These are phyloP conservation scores for Akebia trifoliata DNA, from an alignment of 164 flowering plant genomes.

Conservation along the genomic window DNA sequence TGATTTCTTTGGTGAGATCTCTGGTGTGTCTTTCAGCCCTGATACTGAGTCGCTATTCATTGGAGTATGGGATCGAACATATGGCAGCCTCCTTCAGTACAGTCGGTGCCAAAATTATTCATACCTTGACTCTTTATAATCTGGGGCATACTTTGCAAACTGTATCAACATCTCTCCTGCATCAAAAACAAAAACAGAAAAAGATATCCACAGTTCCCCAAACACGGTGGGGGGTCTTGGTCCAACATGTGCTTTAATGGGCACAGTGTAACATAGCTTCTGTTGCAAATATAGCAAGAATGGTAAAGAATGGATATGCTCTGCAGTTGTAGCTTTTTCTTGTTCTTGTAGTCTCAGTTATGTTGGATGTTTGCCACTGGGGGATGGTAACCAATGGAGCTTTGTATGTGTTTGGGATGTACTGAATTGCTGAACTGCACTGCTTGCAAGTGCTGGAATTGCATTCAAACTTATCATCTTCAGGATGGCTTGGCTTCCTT, in stretches of 20 bases:
- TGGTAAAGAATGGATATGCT: neutral
- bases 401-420: neutral
- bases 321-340: neutral
- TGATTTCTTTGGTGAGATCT: slow-evolving; percentile 94
- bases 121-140: slow-evolving; percentile 55
- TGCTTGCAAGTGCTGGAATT: neutral
- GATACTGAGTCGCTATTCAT: slow-evolving; percentile 85
- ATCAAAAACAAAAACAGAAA: neutral
- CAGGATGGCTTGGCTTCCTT: neutral
- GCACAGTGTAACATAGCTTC: too few species aligned
- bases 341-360: neutral
- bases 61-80: slow-evolving; percentile 93
- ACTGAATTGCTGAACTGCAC: too few species aligned
- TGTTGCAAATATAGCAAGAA: neutral
- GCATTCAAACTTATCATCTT: neutral
- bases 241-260: neutral
- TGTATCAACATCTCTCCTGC: neutral
- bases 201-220: too few species aligned
- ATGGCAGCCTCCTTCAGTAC: slow-evolving; percentile 86
- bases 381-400: neutral
- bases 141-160: slow-evolving; percentile 17
- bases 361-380: neutral
- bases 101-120: slow-evolving; percentile 42
- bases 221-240: slow-evolving; percentile 1
- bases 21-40: slow-evolving; percentile 88